Evolutionary conservation across 257 asterid species (phyloP).

Genomic region (Solanum rostratum): DNA sequence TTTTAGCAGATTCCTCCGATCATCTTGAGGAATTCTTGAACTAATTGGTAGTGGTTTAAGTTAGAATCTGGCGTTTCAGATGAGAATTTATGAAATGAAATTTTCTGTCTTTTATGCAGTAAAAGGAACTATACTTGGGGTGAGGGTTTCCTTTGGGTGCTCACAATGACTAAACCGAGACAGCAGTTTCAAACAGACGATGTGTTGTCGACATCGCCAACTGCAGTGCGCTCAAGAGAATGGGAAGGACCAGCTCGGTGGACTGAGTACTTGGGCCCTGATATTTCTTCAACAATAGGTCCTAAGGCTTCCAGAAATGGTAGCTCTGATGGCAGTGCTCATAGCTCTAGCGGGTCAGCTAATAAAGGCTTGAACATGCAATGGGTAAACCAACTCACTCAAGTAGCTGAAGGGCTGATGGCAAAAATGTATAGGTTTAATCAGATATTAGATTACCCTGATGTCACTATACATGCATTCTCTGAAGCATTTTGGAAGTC

Average conservation of each 20-base stretch:
- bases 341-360: constrained; percentile 36
- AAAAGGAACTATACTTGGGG: constrained; percentile 11
- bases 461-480: constrained; percentile 60
- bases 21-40: background rate
- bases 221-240: constrained; percentile 59
- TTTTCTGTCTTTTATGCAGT: constrained; percentile 19
- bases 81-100: background rate
- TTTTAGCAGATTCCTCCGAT: background rate
- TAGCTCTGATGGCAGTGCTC: constrained; percentile 43
- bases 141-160: constrained; percentile 15
- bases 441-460: constrained; percentile 96
- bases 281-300: constrained; percentile 25
- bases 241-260: constrained; percentile 90
- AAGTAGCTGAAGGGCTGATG: constrained; percentile 94
- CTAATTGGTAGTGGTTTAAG: background rate
- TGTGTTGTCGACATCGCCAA: constrained; percentile 47
- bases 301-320: constrained; percentile 33
- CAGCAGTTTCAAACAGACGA: constrained; percentile 64
- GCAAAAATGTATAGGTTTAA: constrained; percentile 89
- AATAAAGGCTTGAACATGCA: constrained; percentile 93
- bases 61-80: background rate
- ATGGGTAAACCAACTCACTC: constrained; percentile 93
- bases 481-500: constrained; percentile 93
- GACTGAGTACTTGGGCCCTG: constrained; percentile 92
- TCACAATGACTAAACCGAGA: constrained; percentile 58